Evolutionary conservation across 2,329 filamentous ascomycete species (phyloP), one percentile per base, ranked within the genome.

Genomic region (Penicillium digitatum): DNA sequence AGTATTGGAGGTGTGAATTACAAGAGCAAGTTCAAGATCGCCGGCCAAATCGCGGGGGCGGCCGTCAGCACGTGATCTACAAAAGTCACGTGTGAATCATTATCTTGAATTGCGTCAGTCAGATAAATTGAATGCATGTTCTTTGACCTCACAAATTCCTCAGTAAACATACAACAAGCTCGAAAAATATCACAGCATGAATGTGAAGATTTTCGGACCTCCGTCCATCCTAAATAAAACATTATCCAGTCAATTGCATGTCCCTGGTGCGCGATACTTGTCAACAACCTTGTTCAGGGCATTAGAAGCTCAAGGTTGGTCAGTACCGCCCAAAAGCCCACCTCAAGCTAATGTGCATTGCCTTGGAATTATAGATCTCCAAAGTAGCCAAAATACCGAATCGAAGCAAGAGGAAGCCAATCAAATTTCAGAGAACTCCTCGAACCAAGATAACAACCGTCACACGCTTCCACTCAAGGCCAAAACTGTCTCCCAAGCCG

Each of bases 401-500:
- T 5, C 18, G 10, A 24, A 51, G n/a, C 39, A 55, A 38, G 26
- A 39, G 4, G 3, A 55, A 27, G 39, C 1, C 43, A 26, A 39
- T 3, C 46, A 32, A 7, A 35, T 8, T 8, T 40, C 27, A 9
- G 14, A 22, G 42, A 52, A 48, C 22, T 8, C 37, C 10, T 40
- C 60, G 20, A 52, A 44, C 12, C 6, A 45, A 45, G 27, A 44
- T 35, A 42, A 40, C 32, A 62, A 63, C 27, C 18, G 48, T 24
- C 39, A 38, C 34, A 31, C 57, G 16, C 55, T 40, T 16, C n/a
- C 55, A 31, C 49, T 66, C 58, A 66, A 65, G 57, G 60, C 68
- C 55, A 88, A 87, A 69, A 85, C 84, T 0, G 76, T 82, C 54
- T 77, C 82, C 0, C 79, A 90, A 63, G 70, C 83, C 1, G 88